Conservation (phyloP, 2,329 filamentous ascomycete species). For the Beauveria australis region DNA sequence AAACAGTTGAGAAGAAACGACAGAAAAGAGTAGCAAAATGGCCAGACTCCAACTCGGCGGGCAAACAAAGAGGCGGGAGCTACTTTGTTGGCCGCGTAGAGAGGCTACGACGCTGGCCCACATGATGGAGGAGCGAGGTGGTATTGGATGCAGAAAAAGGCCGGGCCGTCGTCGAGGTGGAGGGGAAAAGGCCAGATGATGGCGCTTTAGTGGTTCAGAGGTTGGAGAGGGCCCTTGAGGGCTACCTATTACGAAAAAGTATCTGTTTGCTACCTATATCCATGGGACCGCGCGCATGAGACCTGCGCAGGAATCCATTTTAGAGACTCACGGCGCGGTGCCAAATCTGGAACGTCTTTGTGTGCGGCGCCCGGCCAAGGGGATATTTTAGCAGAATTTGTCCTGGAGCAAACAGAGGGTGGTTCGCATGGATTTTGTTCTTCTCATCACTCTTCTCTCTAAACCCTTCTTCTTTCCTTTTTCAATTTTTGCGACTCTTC, state of each 20-base stretch:
- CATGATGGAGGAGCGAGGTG: conserved; percentile 7
- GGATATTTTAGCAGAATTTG: too few species aligned
- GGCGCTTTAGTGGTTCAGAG: neutral
- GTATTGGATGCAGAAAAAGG: neutral
- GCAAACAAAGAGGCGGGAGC: neutral
- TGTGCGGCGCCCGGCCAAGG: neutral
- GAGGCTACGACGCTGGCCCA: neutral
- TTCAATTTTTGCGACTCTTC: too few species aligned
- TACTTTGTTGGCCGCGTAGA: neutral
- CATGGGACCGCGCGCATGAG: conserved; percentile 6
- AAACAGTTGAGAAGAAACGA: neutral
- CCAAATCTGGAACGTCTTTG: neutral
- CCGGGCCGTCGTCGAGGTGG: neutral
- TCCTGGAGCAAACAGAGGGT: too few species aligned
- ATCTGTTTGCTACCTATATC: neutral
- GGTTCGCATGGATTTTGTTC: too few species aligned
- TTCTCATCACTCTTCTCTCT: too few species aligned
- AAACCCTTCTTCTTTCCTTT: too few species aligned
- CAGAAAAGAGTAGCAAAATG: neutral
- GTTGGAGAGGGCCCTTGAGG: neutral
- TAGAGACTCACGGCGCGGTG: neutral
- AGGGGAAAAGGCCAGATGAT: neutral
- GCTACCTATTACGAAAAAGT: neutral
- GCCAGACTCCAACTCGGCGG: neutral
- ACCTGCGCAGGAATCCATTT: neutral